Evolutionary conservation across 1,284 basidiomycete species (phyloP).

Genomic region (Singerocomus inundabilis): DNA sequence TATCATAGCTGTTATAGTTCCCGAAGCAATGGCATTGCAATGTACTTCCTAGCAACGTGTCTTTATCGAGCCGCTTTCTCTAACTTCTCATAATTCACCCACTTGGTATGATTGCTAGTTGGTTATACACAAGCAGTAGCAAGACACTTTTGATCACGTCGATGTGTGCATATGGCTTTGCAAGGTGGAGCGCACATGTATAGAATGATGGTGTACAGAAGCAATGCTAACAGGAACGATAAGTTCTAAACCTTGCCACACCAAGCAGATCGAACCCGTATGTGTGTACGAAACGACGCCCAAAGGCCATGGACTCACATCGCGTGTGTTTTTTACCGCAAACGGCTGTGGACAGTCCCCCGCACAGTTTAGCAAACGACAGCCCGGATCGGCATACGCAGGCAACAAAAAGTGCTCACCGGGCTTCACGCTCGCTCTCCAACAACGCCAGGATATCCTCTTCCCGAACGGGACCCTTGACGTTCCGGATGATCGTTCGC

Average conservation of each 20-base stretch:
- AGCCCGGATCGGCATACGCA: background rate
- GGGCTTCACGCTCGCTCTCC: conserved; percentile 99
- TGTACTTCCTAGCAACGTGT: conserved; percentile 31
- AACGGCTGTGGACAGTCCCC: conserved; percentile 12
- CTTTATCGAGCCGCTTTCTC: conserved; percentile 17
- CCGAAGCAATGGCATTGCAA: conserved; percentile 28
- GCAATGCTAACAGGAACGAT: background rate
- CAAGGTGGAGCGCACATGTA: conserved; percentile 2
- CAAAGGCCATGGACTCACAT: background rate
- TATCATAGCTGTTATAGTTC: conserved; percentile 28
- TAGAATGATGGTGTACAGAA: conserved; percentile 7
- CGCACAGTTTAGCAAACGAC: background rate
- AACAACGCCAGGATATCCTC: conserved; percentile 97
- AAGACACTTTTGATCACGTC: too few species aligned
- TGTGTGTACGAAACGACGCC: background rate
- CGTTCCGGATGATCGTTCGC: conserved; percentile 98
- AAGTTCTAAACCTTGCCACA: background rate
- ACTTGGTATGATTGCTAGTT: background rate
- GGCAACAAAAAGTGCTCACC: conserved; percentile 53
- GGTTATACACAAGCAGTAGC: too few species aligned
- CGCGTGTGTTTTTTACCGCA: conserved; percentile 13
- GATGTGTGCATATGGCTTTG: background rate
- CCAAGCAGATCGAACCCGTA: background rate
- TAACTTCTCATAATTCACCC: background rate
- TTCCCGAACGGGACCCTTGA: conserved; percentile 96